Conservation (phyloP, 352 stramenopile species). For the Phytophthora agathidicida region DNA sequence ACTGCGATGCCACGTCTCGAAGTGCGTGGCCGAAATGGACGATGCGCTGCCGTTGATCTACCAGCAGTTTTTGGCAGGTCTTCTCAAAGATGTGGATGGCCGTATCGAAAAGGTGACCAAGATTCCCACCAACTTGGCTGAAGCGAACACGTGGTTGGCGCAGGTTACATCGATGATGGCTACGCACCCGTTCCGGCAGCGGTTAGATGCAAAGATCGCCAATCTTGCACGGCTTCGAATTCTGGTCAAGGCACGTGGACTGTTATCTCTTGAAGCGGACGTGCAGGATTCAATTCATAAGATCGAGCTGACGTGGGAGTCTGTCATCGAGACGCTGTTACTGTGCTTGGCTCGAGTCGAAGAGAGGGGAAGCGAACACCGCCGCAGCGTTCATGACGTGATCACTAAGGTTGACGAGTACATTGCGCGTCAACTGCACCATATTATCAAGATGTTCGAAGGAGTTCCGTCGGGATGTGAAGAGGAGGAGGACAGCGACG, state of each 20-base stretch:
- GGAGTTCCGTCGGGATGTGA: slow-evolving; percentile 38
- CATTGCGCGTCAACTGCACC: slow-evolving; percentile 42
- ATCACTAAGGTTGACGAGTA: slow-evolving; percentile 52
- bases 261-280: slow-evolving; percentile 13
- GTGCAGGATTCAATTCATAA: slow-evolving; percentile 41
- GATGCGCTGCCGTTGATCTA: slow-evolving; percentile 57
- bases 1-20: slow-evolving; percentile 36
- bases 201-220: slow-evolving; percentile 54
- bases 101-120: slow-evolving; percentile 64
- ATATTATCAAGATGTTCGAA: slow-evolving; percentile 43
- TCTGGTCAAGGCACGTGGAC: slow-evolving; percentile 40
- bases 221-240: slow-evolving; percentile 56
- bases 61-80: slow-evolving; percentile 45
- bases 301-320: slow-evolving; percentile 68
- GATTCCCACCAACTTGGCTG: slow-evolving; percentile 59
- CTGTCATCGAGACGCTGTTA: slow-evolving; percentile 62
- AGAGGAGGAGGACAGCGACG: slow-evolving; percentile 8
- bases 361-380: slow-evolving; percentile 65
- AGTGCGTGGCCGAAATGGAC: slow-evolving; percentile 46
- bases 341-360: slow-evolving; percentile 65
- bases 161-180: slow-evolving; percentile 64
- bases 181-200: slow-evolving; percentile 50
- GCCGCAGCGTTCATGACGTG: slow-evolving; percentile 61
- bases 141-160: slow-evolving; percentile 53
- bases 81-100: slow-evolving; percentile 59